Percentiles rank a stretch among this genome's conserved stretches.
Evolutionary conservation across 1,139 yeast species (phyloP).

Genomic region (Lodderomyces oxycetoniae): DNA sequence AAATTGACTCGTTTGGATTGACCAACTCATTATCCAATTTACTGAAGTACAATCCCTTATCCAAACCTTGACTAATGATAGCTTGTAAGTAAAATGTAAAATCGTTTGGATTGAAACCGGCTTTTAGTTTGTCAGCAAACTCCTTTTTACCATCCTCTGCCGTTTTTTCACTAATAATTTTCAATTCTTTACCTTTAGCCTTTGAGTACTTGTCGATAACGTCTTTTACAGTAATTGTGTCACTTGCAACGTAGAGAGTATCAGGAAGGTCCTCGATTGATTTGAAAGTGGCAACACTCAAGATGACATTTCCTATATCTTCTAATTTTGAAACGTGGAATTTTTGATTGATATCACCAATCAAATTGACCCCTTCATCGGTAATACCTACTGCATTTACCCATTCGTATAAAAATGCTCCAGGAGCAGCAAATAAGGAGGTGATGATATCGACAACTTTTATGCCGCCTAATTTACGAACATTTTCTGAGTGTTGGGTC

Average conservation of each 20-base stretch:
- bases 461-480: conserved; percentile 29
- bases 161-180: conserved; percentile 17
- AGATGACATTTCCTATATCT: conserved; percentile 49
- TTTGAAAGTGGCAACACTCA: conserved; percentile 30
- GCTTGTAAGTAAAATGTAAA: conserved; percentile 31
- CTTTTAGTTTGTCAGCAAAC: conserved; percentile 24
- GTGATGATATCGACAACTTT: conserved; percentile 49
- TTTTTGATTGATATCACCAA: conserved; percentile 38
- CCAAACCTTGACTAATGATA: conserved; percentile 23
- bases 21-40: conserved; percentile 45
- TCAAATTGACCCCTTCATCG: conserved; percentile 30
- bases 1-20: conserved; percentile 49
- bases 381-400: conserved; percentile 37
- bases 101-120: conserved; percentile 27
- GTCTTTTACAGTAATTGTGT: conserved; percentile 32
- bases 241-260: conserved; percentile 41
- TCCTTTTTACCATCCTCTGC: conserved; percentile 28
- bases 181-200: conserved; percentile 31
- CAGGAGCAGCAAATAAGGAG: conserved; percentile 42
- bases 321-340: conserved; percentile 29
- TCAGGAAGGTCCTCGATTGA: conserved; percentile 40
- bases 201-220: conserved; percentile 40
- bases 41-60: conserved; percentile 32
- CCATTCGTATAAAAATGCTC: conserved; percentile 30
- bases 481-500: conserved; percentile 31